Evolutionary conservation across 2,329 filamentous ascomycete genomes (phyloP).

Genomic region (Xylaria sp.): DNA sequence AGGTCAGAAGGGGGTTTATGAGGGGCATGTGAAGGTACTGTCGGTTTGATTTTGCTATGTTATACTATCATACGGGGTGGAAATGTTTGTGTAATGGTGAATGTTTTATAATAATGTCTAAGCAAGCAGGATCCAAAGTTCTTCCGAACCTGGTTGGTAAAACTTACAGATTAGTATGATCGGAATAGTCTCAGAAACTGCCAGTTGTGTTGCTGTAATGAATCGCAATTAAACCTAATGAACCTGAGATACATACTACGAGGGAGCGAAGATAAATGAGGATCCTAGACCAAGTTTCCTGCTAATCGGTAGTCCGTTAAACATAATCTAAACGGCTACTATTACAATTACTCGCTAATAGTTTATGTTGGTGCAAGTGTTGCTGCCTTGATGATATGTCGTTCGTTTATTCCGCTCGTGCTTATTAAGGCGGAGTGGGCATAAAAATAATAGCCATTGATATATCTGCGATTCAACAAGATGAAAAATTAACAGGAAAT

Average conservation of each 20-base stretch:
- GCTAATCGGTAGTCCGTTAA: no score
- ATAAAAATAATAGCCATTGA: no score
- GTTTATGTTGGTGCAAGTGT: no score
- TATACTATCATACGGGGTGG: conserved; percentile 42
- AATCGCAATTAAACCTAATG: conserved; percentile 12
- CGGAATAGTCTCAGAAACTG: background rate
- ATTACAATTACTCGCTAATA: no score
- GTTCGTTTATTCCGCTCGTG: no score
- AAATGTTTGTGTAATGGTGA: conserved; percentile 27
- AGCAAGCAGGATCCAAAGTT: conserved; percentile 1
- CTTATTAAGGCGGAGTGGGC: no score
- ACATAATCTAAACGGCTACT: no score
- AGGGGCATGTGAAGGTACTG: conserved; percentile 39
- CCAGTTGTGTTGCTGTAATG: background rate
- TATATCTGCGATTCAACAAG: no score
- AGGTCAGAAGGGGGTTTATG: conserved; percentile 50
- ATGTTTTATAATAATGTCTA: conserved; percentile 12
- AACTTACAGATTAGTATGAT: conserved; percentile 10
- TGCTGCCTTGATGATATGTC: no score
- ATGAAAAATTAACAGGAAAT: no score
- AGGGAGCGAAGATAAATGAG: background rate
- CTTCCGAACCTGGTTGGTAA: background rate
- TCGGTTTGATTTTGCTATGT: conserved; percentile 3
- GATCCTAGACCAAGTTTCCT: background rate
- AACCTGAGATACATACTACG: conserved; percentile 3